Percentiles rank a stretch among this genome's conserved stretches.
Evolutionary conservation across 2,329 filamentous ascomycete genomes (phyloP).

Genomic region (Rutstroemia sydowiana): DNA sequence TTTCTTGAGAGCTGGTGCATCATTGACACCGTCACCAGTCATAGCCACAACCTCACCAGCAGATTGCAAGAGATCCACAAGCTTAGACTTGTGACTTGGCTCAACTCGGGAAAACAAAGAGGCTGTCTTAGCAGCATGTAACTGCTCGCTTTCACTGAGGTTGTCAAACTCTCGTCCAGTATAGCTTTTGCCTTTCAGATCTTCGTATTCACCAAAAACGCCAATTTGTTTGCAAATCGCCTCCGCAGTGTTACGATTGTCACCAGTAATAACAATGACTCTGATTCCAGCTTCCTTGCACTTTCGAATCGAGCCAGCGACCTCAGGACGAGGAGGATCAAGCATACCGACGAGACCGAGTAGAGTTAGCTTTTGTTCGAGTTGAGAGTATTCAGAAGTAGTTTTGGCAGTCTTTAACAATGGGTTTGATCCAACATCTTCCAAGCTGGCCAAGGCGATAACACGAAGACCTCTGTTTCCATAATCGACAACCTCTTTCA

Average conservation of each 20-base stretch:
- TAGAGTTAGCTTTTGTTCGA: slow-evolving; percentile 92
- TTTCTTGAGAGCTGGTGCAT: slow-evolving; percentile 95
- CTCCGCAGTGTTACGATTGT: slow-evolving; percentile 96
- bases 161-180: slow-evolving; percentile 93
- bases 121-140: slow-evolving; percentile 75
- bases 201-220: slow-evolving; percentile 74
- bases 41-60: slow-evolving; percentile 94
- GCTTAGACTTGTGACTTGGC: slow-evolving; percentile 91
- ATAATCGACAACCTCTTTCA: slow-evolving; percentile 78
- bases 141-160: slow-evolving; percentile 68
- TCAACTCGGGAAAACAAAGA: slow-evolving; percentile 95
- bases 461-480: slow-evolving; percentile 89
- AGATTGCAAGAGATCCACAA: slow-evolving; percentile 92
- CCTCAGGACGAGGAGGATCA: slow-evolving; percentile 90
- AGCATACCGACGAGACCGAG: slow-evolving; percentile 93
- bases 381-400: slow-evolving; percentile 71
- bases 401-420: slow-evolving; percentile 70
- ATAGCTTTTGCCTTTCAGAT: slow-evolving; percentile 85
- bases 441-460: slow-evolving; percentile 82
- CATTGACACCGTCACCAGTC: slow-evolving; percentile 98
- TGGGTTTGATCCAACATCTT: slow-evolving; percentile 64
- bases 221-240: slow-evolving; percentile 97
- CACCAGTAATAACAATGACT: slow-evolving; percentile 95
- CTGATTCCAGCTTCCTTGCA: slow-evolving; percentile 92
- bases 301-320: slow-evolving; percentile 75